Evolutionary conservation across 768 basidiomycete species (phyloP).

Genomic region (Russula ochroleuca): DNA sequence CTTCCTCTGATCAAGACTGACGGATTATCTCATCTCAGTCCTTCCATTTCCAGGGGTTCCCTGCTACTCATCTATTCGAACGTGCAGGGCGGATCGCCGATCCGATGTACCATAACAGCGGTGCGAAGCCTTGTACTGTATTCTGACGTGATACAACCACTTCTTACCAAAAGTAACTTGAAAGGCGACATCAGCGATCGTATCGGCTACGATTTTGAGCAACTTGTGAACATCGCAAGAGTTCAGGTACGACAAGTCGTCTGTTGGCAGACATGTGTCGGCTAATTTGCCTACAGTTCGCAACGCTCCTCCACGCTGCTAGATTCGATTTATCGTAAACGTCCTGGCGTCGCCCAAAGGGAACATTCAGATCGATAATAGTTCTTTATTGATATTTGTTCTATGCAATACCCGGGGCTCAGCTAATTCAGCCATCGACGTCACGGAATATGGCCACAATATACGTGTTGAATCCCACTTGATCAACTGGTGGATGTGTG

Average conservation of each 20-base stretch:
- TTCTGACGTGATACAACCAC: background rate
- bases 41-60: conserved; percentile 78
- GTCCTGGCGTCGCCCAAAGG: background rate
- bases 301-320: conserved; percentile 38
- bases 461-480: background rate
- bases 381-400: conserved; percentile 1
- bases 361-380: background rate
- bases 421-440: background rate
- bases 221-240: conserved; percentile 79
- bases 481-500: no score
- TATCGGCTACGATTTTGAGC: conserved; percentile 76
- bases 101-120: conserved; percentile 86
- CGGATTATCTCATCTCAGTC: conserved; percentile 42
- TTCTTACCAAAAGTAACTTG: conserved; percentile 7
- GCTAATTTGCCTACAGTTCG: conserved; percentile 30
- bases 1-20: background rate
- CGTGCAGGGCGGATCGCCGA: conserved; percentile 81
- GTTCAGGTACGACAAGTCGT: conserved; percentile 56
- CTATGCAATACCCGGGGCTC: background rate
- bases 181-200: conserved; percentile 75
- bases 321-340: conserved; percentile 32
- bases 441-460: background rate
- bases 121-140: conserved; percentile 34
- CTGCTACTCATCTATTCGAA: conserved; percentile 85
- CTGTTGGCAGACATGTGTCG: background rate